Evolutionary conservation across 768 basidiomycete species (phyloP).

Genomic region (Sarcomyxa edulis): DNA sequence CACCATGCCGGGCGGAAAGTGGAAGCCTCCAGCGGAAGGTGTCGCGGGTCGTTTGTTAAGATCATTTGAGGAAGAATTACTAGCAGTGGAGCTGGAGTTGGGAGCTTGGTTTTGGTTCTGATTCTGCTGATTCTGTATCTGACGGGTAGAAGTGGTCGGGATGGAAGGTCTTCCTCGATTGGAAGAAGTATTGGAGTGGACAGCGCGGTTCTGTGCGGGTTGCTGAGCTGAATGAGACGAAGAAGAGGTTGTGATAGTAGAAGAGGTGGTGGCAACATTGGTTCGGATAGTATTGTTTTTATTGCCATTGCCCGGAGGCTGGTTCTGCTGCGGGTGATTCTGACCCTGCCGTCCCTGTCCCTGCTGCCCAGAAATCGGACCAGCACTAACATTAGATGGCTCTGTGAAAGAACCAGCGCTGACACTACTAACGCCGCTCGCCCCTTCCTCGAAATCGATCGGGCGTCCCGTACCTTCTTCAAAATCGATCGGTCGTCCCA

Average conservation of each 20-base stretch:
- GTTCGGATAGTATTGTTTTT: too few species aligned
- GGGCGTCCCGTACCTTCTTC: slow-evolving; percentile 38
- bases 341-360: neutral
- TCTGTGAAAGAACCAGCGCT: slow-evolving; percentile 17
- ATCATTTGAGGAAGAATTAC: slow-evolving; percentile 4
- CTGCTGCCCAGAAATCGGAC: slow-evolving; percentile 4
- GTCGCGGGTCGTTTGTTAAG: slow-evolving; percentile 18
- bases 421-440: slow-evolving; percentile 17
- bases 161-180: too few species aligned
- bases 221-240: too few species aligned
- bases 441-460: slow-evolving; percentile 39
- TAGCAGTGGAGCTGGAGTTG: neutral
- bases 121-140: slow-evolving; percentile 8
- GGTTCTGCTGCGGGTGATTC: neutral
- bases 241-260: too few species aligned
- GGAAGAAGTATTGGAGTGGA: slow-evolving; percentile 9
- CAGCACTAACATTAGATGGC: neutral
- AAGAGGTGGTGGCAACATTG: too few species aligned
- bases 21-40: slow-evolving; percentile 43
- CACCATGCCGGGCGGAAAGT: slow-evolving; percentile 44
- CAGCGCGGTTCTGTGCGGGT: neutral
- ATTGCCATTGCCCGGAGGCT: too few species aligned
- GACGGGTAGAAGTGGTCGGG: too few species aligned
- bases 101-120: slow-evolving; percentile 16
- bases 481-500: slow-evolving; percentile 36